Base-by-base conservation (phyloP, 257 asterid genomes). In the Primulina tabacum region DNA sequence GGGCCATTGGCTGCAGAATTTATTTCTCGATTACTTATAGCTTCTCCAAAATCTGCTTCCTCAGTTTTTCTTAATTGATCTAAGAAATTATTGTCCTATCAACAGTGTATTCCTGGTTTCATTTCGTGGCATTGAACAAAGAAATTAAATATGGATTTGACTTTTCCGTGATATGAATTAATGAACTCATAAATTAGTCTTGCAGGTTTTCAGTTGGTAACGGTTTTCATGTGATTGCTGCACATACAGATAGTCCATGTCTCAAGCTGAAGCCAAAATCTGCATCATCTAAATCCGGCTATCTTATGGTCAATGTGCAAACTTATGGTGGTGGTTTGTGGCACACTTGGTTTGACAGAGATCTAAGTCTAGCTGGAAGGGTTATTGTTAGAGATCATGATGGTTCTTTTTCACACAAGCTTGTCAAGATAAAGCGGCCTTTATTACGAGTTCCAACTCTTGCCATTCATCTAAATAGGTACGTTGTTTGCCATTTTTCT, bases 311-410 rank as follows among this genome's bases (percentile, higher is more conserved):
- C 82, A 88, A 82, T 62, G 97, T 94, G 72, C 96, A 91, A 79
- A 89, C 95, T 67, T 93, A 93, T 81, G 99, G 99, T 53, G 87
- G 96, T 73, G 99, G 97, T 75, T 83, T 93, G 74, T 93, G 99
- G 99, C 96, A 93, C 71, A 93, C 99, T 73, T 93, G 99, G 99
- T 93, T 93, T 73, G 99, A 93, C 78, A 81, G 99, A 71, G 99
- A 93, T 79, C 75, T 93, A 68, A 93, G 95, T 78, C 87, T 93
- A 71, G 99, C 97, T 72, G 99, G 99, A 79, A 81, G 97, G 83
- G 97, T 88, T 70, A 89, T 94, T 69, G 67, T 91, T 73, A 89
- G 92, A 83, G 84, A 85, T 53, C 82, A 80, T 50, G 91, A 91
- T 80, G 97, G 96, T 73, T 90, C 90, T 78, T 90, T 89, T 77